Evolutionary conservation across 2,329 filamentous ascomycete genomes (phyloP).

Genomic region (Plectosphaerella plurivora): DNA sequence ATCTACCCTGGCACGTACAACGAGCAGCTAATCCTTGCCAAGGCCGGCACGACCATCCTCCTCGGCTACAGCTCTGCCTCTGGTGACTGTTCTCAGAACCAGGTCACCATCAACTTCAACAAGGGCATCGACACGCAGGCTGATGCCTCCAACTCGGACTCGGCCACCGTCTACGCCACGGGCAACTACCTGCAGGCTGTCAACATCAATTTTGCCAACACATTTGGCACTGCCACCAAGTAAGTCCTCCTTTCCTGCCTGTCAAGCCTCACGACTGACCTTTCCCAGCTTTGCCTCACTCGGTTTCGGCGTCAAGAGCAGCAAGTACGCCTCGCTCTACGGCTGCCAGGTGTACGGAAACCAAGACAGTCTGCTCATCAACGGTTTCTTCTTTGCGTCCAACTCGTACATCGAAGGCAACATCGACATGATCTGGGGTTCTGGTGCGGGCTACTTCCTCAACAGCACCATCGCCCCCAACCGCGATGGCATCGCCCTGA

Average conservation of each 20-base stretch:
- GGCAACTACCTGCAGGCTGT: constrained; percentile 31
- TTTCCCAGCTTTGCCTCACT: constrained; percentile 24
- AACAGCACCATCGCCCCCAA: constrained; percentile 25
- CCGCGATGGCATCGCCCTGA: constrained; percentile 21
- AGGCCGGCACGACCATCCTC: constrained; percentile 31
- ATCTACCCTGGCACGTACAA: constrained; percentile 25
- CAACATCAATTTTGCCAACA: constrained; percentile 35
- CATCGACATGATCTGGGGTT: constrained; percentile 37
- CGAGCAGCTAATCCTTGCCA: constrained; percentile 31
- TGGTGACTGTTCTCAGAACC: constrained; percentile 27
- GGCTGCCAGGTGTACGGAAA: constrained; percentile 24
- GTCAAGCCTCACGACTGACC: neutral
- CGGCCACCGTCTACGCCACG: constrained; percentile 31
- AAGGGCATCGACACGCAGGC: constrained; percentile 31
- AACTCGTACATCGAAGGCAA: constrained; percentile 33
- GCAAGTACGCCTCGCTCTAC: constrained; percentile 30
- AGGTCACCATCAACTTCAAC: constrained; percentile 13
- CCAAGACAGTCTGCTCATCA: constrained; percentile 30
- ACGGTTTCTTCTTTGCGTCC: constrained; percentile 30
- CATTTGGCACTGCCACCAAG: constrained; percentile 24
- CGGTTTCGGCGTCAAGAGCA: constrained; percentile 33
- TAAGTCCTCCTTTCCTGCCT: constrained; percentile 8
- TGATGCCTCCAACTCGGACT: constrained; percentile 27
- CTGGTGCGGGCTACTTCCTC: constrained; percentile 37
- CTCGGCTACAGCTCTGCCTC: constrained; percentile 29